Percentiles rank a stretch among this genome's conserved stretches.
Conservation (phyloP, 805 yeast species). For the Kluyveromyces siamensis region DNA sequence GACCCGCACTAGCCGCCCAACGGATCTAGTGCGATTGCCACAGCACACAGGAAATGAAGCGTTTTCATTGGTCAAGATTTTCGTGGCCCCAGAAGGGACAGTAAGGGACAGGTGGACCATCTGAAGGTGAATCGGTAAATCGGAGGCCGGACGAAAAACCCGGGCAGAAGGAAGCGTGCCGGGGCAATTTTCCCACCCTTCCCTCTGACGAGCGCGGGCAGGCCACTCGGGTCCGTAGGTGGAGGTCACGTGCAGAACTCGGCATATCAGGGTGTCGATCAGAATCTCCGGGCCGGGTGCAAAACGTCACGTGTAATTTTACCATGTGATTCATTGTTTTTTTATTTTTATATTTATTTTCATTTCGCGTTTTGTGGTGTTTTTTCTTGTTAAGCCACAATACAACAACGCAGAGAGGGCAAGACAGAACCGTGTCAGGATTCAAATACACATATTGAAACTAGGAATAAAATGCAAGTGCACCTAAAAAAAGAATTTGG, state of each 20-base stretch:
- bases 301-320: too few species aligned
- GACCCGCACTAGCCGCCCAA: neutral
- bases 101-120: neutral
- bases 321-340: too few species aligned
- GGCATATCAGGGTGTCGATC: neutral
- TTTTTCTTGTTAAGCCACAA: too few species aligned
- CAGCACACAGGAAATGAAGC: neutral
- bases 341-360: too few species aligned
- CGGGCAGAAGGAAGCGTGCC: neutral
- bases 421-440: too few species aligned
- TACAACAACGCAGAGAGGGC: too few species aligned
- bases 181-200: neutral
- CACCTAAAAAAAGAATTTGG: too few species aligned
- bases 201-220: neutral
- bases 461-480: too few species aligned
- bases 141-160: slow-evolving; percentile 1
- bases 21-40: neutral
- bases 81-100: neutral
- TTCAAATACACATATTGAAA: too few species aligned
- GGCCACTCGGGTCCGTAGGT: neutral
- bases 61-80: neutral
- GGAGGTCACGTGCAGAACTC: neutral
- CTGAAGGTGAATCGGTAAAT: neutral
- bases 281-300: neutral
- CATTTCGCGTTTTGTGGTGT: too few species aligned